Percentiles rank a stretch among this genome's conserved stretches.
These are phyloP conservation scores for Rhizodiscina lignyota DNA, from an alignment of 495 filamentous ascomycete genomes.

Conservation along the genomic window DNA sequence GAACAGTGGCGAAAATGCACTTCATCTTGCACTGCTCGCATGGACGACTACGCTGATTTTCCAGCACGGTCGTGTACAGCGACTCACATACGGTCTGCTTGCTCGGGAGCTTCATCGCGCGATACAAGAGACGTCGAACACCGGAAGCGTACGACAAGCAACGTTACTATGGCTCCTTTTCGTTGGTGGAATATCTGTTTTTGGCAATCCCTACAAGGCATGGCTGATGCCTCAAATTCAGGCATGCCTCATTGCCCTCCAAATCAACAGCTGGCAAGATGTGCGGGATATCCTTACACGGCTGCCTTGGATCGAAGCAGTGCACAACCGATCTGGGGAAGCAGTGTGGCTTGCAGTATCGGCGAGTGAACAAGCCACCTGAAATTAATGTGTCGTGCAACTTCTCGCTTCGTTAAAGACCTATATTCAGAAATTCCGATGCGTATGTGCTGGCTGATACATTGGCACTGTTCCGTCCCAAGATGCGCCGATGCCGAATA, in stretches of 20 bases:
- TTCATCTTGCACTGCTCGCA: background rate
- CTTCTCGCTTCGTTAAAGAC: too few species aligned
- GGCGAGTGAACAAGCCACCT: too few species aligned
- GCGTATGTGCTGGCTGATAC: too few species aligned
- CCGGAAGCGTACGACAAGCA: too few species aligned
- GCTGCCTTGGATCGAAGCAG: background rate
- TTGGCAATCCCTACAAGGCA: background rate
- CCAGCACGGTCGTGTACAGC: background rate
- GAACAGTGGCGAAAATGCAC: background rate
- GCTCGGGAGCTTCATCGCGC: background rate
- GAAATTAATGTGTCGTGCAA: too few species aligned
- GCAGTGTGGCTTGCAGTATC: too few species aligned
- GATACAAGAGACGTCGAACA: background rate
- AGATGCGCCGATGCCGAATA: too few species aligned
- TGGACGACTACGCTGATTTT: background rate
- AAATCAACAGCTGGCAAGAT: background rate
- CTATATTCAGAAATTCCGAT: too few species aligned
- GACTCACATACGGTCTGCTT: background rate
- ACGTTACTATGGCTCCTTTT: background rate
- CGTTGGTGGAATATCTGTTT: background rate
- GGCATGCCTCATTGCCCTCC: background rate
- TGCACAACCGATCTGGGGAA: background rate
- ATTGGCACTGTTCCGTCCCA: too few species aligned
- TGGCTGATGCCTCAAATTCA: background rate
- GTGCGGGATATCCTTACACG: background rate